Conservation (phyloP, 139 green algal genomes). For the Limnomonas spitsbergensis region DNA sequence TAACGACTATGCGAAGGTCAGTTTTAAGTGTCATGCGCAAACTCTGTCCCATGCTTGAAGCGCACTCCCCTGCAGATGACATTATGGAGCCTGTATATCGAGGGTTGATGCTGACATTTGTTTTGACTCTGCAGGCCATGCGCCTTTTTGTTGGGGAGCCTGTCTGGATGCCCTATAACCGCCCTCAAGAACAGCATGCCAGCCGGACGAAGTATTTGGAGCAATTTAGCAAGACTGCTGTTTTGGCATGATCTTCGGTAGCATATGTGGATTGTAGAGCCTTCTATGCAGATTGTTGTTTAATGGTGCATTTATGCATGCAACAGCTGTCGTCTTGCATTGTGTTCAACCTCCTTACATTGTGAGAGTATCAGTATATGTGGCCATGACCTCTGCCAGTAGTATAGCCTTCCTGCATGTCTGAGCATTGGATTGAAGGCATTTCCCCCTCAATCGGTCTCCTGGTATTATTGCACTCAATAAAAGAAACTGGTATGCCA, state of each 20-base stretch:
- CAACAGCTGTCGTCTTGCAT: too few relatives aligned
- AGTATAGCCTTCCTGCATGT: too few relatives aligned
- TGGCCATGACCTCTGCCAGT: too few relatives aligned
- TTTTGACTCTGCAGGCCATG: constrained; percentile 66
- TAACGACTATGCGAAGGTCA: constrained; percentile 74
- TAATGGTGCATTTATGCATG: too few relatives aligned
- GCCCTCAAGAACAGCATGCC: constrained; percentile 61
- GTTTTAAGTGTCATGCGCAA: not conserved
- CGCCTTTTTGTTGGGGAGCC: constrained; percentile 91
- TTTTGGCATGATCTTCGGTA: not conserved
- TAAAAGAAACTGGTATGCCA: too few relatives aligned
- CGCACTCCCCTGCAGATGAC: not conserved
- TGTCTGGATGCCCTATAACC: constrained; percentile 90
- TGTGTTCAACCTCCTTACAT: too few relatives aligned
- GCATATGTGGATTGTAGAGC: too few relatives aligned
- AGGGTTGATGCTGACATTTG: not conserved
- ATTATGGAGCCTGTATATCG: not conserved
- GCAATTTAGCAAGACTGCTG: constrained; percentile 22
- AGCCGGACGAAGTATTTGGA: constrained; percentile 67
- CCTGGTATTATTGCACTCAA: too few relatives aligned
- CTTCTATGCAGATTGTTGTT: too few relatives aligned
- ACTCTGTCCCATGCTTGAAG: not conserved
- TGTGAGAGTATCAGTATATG: too few relatives aligned
- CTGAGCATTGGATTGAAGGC: too few relatives aligned
- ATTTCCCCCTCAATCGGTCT: too few relatives aligned